Conservation (phyloP, 176 grass and related monocot genomes). For the Musa beccarii region DNA sequence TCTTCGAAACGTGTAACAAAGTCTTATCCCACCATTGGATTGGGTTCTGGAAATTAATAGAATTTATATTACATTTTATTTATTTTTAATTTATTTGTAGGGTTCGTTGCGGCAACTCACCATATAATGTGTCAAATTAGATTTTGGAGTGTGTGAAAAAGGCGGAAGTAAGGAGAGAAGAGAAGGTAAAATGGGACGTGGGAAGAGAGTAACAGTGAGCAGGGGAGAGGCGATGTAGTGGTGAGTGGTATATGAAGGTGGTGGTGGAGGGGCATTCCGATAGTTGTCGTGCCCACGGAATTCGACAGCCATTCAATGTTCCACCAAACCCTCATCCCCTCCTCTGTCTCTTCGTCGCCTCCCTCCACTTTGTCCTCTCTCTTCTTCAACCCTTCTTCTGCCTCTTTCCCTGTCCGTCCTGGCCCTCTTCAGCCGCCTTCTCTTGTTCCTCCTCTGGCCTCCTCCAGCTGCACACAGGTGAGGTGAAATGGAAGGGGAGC, state of each 20-base stretch:
- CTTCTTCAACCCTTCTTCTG: constrained; percentile 16
- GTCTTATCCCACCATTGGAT: too few species aligned
- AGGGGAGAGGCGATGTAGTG: not conserved
- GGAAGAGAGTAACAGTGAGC: not conserved
- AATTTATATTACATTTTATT: too few species aligned
- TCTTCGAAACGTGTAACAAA: too few species aligned
- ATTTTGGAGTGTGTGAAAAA: constrained; percentile 1
- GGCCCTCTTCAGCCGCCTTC: not conserved
- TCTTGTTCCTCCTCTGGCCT: not conserved
- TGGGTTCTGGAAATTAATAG: too few species aligned
- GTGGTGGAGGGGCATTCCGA: constrained; percentile 13
- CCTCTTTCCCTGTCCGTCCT: constrained; percentile 11
- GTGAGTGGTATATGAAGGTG: not conserved
- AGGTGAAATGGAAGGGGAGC: not conserved
- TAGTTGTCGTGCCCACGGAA: constrained; percentile 63
- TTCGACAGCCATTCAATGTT: constrained; percentile 87
- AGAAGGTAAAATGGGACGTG: not conserved
- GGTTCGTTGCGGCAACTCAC: too few species aligned
- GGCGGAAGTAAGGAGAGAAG: constrained; percentile 9
- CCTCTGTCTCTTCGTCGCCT: constrained; percentile 20
- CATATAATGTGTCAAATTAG: too few species aligned
- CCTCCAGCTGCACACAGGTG: constrained; percentile 2
- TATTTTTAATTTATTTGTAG: too few species aligned
- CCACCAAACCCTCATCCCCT: constrained; percentile 72
- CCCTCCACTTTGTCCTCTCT: constrained; percentile 30